phyloP scores from a whole-genome alignment of 441 rosid genomes.

The Bruguiera hainesii region DNA sequence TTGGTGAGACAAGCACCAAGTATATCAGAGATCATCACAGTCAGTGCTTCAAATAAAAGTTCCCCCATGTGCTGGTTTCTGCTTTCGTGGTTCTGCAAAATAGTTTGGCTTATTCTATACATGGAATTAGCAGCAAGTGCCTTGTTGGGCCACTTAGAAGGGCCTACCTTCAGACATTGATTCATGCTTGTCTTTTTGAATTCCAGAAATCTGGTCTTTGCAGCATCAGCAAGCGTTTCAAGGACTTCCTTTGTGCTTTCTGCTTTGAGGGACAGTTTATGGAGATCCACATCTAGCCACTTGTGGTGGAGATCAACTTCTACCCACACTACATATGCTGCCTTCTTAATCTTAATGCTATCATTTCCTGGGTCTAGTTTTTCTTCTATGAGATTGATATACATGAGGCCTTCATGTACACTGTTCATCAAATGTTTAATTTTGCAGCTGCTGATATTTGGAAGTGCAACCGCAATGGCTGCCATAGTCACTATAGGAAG shows the following conservation, averaged over 20 bases:
- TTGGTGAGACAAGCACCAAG: constrained; percentile 76
- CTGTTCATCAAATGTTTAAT: constrained; percentile 40
- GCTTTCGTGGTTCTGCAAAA: constrained; percentile 39
- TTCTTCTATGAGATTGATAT: constrained; percentile 51
- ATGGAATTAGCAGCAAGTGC: constrained; percentile 77
- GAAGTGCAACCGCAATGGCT: constrained; percentile 61
- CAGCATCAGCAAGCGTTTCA: constrained; percentile 44
- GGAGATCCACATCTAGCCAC: constrained; percentile 69
- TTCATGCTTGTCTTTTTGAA: constrained; percentile 32
- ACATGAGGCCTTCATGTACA: constrained; percentile 59
- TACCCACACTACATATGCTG: constrained; percentile 59
- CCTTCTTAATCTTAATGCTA: constrained; percentile 37
- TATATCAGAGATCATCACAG: constrained; percentile 50
- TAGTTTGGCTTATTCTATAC: constrained; percentile 64
- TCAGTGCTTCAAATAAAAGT: constrained; percentile 37
- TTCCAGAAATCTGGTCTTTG: constrained; percentile 45
- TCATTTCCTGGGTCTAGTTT: constrained; percentile 33
- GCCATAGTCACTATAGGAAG: constrained; percentile 77
- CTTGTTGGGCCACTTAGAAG: constrained; percentile 68
- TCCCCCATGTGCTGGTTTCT: constrained; percentile 24
- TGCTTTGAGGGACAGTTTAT: constrained; percentile 39
- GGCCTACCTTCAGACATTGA: constrained; percentile 42
- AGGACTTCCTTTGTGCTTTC: constrained; percentile 44
- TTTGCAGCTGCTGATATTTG: constrained; percentile 28
- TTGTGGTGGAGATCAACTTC: constrained; percentile 65